Percentiles rank a stretch among this genome's conserved stretches.
Conservation (phyloP, 805 yeast genomes). For the Starmerella riodocensis region DNA sequence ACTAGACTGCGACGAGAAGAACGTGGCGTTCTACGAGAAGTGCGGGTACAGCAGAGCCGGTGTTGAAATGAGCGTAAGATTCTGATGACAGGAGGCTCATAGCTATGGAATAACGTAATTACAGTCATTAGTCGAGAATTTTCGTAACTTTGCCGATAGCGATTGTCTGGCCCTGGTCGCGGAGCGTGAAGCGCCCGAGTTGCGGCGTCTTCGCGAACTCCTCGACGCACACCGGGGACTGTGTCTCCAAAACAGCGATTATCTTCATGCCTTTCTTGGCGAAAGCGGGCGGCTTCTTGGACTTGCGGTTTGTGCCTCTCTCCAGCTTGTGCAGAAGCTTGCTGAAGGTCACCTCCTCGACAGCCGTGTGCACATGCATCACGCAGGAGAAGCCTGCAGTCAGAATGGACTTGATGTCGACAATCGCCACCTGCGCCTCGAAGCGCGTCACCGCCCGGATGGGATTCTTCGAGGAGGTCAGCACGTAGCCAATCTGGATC, state of each 20-base stretch:
- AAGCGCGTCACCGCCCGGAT: constrained; percentile 81
- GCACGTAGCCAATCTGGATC: constrained; percentile 77
- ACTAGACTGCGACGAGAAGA: constrained; percentile 74
- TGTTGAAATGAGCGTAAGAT: constrained; percentile 26
- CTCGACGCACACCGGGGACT: constrained; percentile 86
- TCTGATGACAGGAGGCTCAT: constrained; percentile 1
- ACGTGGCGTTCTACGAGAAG: constrained; percentile 74
- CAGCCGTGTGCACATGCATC: constrained; percentile 97
- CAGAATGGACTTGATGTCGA: constrained; percentile 85
- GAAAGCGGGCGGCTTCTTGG: constrained; percentile 94
- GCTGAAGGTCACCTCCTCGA: constrained; percentile 80
- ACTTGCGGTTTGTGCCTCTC: constrained; percentile 91
- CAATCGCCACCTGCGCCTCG: constrained; percentile 94
- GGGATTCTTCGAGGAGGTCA: constrained; percentile 75
- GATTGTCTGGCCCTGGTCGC: constrained; percentile 97
- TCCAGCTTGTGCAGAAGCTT: constrained; percentile 83
- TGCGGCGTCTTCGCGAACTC: constrained; percentile 86
- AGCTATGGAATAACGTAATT: background rate
- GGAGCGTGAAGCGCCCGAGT: constrained; percentile 92
- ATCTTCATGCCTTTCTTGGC: constrained; percentile 99
- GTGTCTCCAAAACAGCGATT: constrained; percentile 77
- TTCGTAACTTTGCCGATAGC: constrained; percentile 97
- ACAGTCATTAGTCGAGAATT: constrained; percentile 34
- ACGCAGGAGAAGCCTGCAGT: constrained; percentile 96
- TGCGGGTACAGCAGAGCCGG: constrained; percentile 55